phyloP scores from a whole-genome alignment of 1,139 yeast genomes.

The Candida sanyaensis region DNA sequence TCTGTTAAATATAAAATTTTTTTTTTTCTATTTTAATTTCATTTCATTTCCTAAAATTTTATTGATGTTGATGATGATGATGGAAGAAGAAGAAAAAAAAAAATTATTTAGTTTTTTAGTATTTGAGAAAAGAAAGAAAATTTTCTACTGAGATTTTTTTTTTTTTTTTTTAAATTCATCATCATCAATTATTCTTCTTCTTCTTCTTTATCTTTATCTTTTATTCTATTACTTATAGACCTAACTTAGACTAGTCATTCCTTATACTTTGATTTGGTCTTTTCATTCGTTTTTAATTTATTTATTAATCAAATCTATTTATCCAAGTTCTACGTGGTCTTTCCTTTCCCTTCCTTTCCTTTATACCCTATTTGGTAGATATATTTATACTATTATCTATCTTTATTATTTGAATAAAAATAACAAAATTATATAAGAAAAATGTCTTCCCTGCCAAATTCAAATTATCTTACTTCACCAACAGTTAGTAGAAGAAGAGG shows the following conservation, averaged over 20 bases:
- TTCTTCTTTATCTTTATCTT: too few relatives aligned
- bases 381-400: too few relatives aligned
- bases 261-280: not conserved
- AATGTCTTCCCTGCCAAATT: conserved; percentile 18
- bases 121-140: not conserved
- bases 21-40: too few relatives aligned
- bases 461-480: conserved; percentile 15
- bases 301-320: not conserved
- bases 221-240: too few relatives aligned
- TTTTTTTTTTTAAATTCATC: too few relatives aligned
- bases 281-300: not conserved
- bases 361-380: not conserved
- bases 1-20: too few relatives aligned
- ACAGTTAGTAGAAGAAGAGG: conserved; percentile 39
- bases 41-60: too few relatives aligned
- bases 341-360: not conserved
- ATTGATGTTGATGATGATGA: too few relatives aligned
- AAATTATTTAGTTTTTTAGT: too few relatives aligned
- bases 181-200: too few relatives aligned
- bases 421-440: conserved; percentile 5
- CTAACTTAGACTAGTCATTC: not conserved
- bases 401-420: too few relatives aligned
- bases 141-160: not conserved
- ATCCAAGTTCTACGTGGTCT: not conserved
- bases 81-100: not conserved